phyloP scores from a whole-genome alignment of 495 filamentous ascomycete genomes.

The Penicillium daleae region DNA sequence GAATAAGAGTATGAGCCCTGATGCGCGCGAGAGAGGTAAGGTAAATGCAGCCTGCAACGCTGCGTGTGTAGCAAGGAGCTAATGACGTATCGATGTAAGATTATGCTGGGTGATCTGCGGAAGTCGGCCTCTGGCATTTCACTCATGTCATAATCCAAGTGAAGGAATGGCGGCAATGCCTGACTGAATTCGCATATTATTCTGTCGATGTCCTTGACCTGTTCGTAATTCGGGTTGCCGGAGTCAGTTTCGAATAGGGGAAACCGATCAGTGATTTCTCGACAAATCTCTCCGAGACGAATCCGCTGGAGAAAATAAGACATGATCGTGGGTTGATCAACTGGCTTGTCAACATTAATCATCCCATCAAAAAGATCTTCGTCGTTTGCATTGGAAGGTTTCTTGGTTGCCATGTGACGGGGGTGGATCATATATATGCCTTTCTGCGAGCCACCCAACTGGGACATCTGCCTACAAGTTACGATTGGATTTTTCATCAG shows the following conservation, averaged over 20 bases:
- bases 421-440: conserved; percentile 46
- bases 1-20: conserved; percentile 37
- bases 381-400: conserved; percentile 51
- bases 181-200: conserved; percentile 33
- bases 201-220: conserved; percentile 35
- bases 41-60: conserved; percentile 47
- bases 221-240: conserved; percentile 21
- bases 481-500: conserved; percentile 13
- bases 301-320: conserved; percentile 52
- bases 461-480: conserved; percentile 46
- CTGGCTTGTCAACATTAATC: conserved; percentile 26
- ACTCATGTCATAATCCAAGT: conserved; percentile 4
- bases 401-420: conserved; percentile 47
- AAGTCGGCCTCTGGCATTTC: conserved; percentile 10
- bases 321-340: conserved; percentile 46
- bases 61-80: conserved; percentile 39
- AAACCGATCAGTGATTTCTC: conserved; percentile 45
- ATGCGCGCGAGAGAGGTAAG: conserved; percentile 34
- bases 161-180: conserved; percentile 30
- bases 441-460: conserved; percentile 39
- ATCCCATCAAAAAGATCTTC: conserved; percentile 47
- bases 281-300: conserved; percentile 48
- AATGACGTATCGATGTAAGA: conserved; percentile 39
- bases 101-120: conserved; percentile 25
- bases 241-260: conserved; percentile 23